Evolutionary conservation across 345 rosid species (phyloP).

Genomic region (Linum tenue): DNA sequence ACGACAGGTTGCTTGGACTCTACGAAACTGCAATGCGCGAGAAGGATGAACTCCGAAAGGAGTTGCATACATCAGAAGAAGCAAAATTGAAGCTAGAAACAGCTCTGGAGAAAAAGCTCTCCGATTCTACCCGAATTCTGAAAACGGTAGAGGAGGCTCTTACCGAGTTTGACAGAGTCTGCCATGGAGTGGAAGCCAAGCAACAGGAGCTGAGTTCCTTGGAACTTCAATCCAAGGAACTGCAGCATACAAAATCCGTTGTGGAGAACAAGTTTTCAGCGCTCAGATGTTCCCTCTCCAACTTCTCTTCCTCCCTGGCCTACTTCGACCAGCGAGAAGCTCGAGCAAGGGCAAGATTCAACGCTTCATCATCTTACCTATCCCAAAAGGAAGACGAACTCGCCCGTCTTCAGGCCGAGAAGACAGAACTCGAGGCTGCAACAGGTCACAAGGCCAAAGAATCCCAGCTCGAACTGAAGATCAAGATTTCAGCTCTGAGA

Average conservation of each 20-base stretch:
- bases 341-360: slow-evolving; percentile 36
- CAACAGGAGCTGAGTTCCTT: slow-evolving; percentile 32
- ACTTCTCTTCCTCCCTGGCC: slow-evolving; percentile 39
- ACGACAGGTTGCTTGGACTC: slow-evolving; percentile 69
- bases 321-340: slow-evolving; percentile 71
- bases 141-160: slow-evolving; percentile 36
- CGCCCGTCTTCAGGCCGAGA: slow-evolving; percentile 29
- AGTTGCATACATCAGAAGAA: no score
- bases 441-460: slow-evolving; percentile 34
- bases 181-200: slow-evolving; percentile 39
- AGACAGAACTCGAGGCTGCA: slow-evolving; percentile 40
- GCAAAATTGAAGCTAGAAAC: slow-evolving; percentile 33
- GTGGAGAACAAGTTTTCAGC: slow-evolving; percentile 55
- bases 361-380: slow-evolving; percentile 28
- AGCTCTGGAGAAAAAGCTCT: slow-evolving; percentile 42
- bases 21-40: slow-evolving; percentile 94
- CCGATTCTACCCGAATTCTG: slow-evolving; percentile 32
- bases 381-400: slow-evolving; percentile 41
- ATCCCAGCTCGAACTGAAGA: slow-evolving; percentile 47
- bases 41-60: slow-evolving; percentile 72
- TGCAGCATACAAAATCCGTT: slow-evolving; percentile 37
- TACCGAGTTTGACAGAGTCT: slow-evolving; percentile 37
- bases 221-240: slow-evolving; percentile 31
- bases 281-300: slow-evolving; percentile 47
- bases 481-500: slow-evolving; percentile 35